Evolutionary conservation across 2,329 filamentous ascomycete genomes (phyloP).

Genomic region (Coniella lustricola): DNA sequence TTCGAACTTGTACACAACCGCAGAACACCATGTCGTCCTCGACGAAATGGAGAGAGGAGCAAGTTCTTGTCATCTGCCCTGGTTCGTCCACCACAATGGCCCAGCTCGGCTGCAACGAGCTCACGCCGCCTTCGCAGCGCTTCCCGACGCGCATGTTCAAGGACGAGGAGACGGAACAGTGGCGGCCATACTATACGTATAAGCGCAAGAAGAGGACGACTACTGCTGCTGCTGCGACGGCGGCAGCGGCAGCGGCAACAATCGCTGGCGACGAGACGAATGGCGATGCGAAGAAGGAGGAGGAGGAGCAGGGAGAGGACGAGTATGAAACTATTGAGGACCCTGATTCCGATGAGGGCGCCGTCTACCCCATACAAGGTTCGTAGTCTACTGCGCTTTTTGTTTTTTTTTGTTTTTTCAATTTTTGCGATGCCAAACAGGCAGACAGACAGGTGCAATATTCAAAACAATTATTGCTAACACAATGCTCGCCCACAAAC

Average conservation of each 20-base stretch:
- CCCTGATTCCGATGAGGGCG: constrained; percentile 77
- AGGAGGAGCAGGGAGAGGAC: constrained; percentile 45
- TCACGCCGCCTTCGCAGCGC: constrained; percentile 81
- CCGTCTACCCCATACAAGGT: constrained; percentile 76
- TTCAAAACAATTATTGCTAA: too few relatives aligned
- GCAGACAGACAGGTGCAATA: too few relatives aligned
- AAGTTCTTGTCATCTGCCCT: constrained; percentile 65
- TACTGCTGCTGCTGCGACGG: constrained; percentile 16
- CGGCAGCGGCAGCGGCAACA: too few relatives aligned
- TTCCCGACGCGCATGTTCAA: constrained; percentile 93
- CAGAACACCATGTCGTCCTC: constrained; percentile 44
- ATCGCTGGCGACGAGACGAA: constrained; percentile 21
- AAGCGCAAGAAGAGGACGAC: constrained; percentile 45
- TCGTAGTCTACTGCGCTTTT: constrained; percentile 17
- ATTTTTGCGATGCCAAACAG: too few relatives aligned
- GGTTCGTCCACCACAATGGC: constrained; percentile 87
- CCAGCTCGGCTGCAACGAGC: constrained; percentile 82
- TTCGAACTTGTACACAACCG: background rate
- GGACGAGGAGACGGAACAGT: constrained; percentile 71
- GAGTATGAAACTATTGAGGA: constrained; percentile 77
- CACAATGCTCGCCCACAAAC: constrained; percentile 7
- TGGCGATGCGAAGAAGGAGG: constrained; percentile 20
- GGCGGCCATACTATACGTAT: constrained; percentile 69
- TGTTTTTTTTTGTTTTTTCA: too few relatives aligned
- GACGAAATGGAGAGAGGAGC: constrained; percentile 57